Evolutionary conservation across 2,329 filamentous ascomycete genomes (phyloP), one percentile per base, ranked within the genome.

Genomic region (Botryotinia calthae): DNA sequence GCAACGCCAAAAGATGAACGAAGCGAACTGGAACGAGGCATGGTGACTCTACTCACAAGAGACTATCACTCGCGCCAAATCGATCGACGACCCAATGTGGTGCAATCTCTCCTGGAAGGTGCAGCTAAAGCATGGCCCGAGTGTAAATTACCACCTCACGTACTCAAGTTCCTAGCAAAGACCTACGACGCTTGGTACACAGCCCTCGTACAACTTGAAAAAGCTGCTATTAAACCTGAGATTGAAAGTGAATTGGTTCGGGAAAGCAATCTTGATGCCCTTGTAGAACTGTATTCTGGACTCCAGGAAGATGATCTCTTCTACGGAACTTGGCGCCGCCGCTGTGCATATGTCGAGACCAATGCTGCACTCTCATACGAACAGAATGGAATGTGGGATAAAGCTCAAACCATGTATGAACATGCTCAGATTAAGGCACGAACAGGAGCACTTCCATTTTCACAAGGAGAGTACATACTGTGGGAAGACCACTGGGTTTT

Each of bases 401-500:
- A 98, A 83, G 95, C 97, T 1, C 97, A 99, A 83, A 93, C 93
- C 79, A 91, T 98, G 84, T 99, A 98, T 82, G 96, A 99, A 82
- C 91, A 91, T 72, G 96, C 97, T 0, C 97, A 99, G 82, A 94
- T 99, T 81, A 99, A 98, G 82, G 96, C 97, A 62, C 90, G 97
- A 64, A 98, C 95, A 0, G 96, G 95, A 69, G 93, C 95, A n/a
- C 90, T 98, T 74, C 95, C 96, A 0, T 98, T 98, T 82, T 97
- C 95, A 1, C 93, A 97, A 78, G 94, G 91, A 46, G 96, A 99
- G 82, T 99, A 99, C 83, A 98, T 97, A 89, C 88, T 99, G 1
- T 99, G 96, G 96, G 96, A 99, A 83, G 96, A 99, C 80, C 97
- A 99, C 79, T 99, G 96, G 96, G 91, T 99, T 59, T 87, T 98